Base-by-base conservation (phyloP, 371 early-diverging fungal species). In the Rhizopus sp. region DNA sequence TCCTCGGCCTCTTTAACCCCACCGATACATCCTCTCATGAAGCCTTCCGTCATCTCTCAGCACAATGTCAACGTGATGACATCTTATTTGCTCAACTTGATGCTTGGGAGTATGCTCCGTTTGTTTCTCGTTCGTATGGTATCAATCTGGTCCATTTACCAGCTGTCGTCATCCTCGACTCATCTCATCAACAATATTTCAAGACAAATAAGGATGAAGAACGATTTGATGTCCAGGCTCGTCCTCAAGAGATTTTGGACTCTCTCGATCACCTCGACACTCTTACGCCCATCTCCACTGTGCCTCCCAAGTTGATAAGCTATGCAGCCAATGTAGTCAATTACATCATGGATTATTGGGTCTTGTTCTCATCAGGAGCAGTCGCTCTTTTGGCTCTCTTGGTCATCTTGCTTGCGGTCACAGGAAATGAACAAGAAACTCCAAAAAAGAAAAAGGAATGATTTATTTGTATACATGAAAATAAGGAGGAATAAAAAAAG, bases 41-140 rank as follows among this genome's bases (percentile, higher is more conserved):
- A 6, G 50, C 50, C 23, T 34, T 70, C 8, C 63, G 66, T 46
- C 39, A 46, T 10, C 10, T 63, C 31, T 61, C 66, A 5, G 34
- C 68, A 50, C 15, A 66, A 62, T 44, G 69, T 59, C 30, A 54
- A 50, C 47, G 56, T 7, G 17, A 58, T 52, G 42, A 54, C 9
- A n/a, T 59, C 30, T 12, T 64, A 4, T 88, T 90, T 74, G 81
- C 86, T n/a, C 81, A 82, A 72, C 50, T 91, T 34, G 84, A 90
- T 59, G 86, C 81, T 16, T 54, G 49, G 44, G 68, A 72, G 42
- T 88, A 82, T 73, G 64, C 58, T 4, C 61, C 76, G 16, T 89
- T 85, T 57, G 70, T 85, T 13, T 59, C 78, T 42, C 63, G 84
- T 15, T 83, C 84, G 17, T 92, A 87, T 61, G 81, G 84, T 15